Evolutionary conservation across 2,329 filamentous ascomycete species (phyloP), one percentile per base, ranked within the genome.

Genomic region (Pseudonectria foliicola): DNA sequence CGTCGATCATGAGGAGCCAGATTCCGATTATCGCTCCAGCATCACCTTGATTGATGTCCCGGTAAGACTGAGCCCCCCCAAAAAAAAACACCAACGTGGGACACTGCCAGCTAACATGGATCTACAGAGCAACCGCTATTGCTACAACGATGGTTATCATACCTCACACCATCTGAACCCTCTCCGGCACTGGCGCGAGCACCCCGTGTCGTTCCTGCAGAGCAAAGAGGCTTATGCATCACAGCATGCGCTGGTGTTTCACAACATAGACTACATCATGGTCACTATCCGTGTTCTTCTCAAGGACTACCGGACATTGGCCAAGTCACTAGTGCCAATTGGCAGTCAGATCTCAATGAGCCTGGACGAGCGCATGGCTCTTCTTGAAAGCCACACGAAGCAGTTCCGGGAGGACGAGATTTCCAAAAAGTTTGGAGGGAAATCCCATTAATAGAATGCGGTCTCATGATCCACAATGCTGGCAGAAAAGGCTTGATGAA

Each of bases 141-240:
- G 82, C 63, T 88, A 81, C 70, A 88, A 89, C 49, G 84, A 88
- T 49, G 84, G 84, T 44, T 88, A 87, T 57, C 83, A 88, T 60
- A 88, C 82, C 6, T 85, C 82, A 13, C 85, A 88, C 53, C 84
- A 88, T 50, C 73, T 88, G 33, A 86, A 88, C 60, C 84, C 82
- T 1, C 70, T 75, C 18, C 76, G 85, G 2, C 85, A 89, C 63
- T 90, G 85, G 85, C 78, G 85, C 38, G 82, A 89, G 13, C 85
- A 89, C 48, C 85, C 85, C 0, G 67, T 77, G 10, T 75, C 82
- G 6, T 87, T 90, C 59, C 63, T 89, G 2, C 70, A 78, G 46
- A 73, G 77, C 29, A 87, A 86, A 59, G 61, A 73, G 15, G 71
- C 69, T 3, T 90, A 89, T 50, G 68, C 74, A 0, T 59, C 67